Evolutionary conservation across 306 rosid genomes (phyloP), one percentile per base, ranked within the genome.

Genomic region (Corylus heterophylla): DNA sequence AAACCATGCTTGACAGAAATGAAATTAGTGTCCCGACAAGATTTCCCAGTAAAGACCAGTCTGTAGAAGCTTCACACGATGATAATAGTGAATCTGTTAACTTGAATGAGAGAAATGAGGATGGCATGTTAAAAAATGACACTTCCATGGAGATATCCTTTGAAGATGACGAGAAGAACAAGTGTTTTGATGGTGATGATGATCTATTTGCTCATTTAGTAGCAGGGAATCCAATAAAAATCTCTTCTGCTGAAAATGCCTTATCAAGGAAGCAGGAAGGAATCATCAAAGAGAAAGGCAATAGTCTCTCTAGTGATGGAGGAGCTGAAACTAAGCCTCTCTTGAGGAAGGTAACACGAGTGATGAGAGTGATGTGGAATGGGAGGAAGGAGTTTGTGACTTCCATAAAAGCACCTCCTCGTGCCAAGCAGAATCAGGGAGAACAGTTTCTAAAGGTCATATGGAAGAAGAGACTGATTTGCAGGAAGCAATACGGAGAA

Each of bases 401-500:
- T 79, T 78, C 80, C 74, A 71, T 74, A 83, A 81, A 80, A 87
- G 59, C 64, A 81, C 91, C 52, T 48, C 76, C 37, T 25, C 68
- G n/a, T 50, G 52, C 72, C 85, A 67, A 27, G n/a, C 42, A 69
- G 85, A 87, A 73, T 67, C 81, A 22, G 86, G 48, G 51, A 85
- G 76, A 83, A 31, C 63, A 71, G 75, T 78, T 83, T 91, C 97
- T 59, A 91, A 73, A 85, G 97, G 97, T 68, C 14, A 16, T 76
- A 66, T 89, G 76, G 93, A 94, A 80, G 98, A 94, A 88, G 90
- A 91, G 82, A 90, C 92, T 80, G 86, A 88, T 79, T 68, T 92
- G 85, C 92, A 87, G 79, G 97, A 94, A 86, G 98, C 97, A 83
- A 86, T 94, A 83, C 87, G 87, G 85, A 94, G 97, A 88, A 94